A percentile compares a stretch with the other conserved stretches of the same genome.
Conservation (phyloP, 1,139 yeast species). For the Zygotorulaspora mrakii region DNA sequence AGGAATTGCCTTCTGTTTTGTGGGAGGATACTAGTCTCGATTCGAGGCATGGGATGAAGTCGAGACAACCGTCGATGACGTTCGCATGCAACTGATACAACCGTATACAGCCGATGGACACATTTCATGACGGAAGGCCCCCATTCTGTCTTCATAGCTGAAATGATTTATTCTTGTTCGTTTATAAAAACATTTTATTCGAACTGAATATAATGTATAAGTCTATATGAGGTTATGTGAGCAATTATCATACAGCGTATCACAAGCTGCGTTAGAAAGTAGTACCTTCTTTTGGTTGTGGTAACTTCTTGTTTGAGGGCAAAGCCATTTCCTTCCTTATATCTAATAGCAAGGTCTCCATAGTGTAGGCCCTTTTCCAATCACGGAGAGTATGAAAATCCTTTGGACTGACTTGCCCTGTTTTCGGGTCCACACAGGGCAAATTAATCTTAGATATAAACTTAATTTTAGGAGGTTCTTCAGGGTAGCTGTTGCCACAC, state of each 20-base stretch:
- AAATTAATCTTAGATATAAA: slow-evolving; percentile 82
- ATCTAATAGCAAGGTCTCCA: slow-evolving; percentile 88
- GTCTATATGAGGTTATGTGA: slow-evolving; percentile 1
- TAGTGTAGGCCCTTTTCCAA: slow-evolving; percentile 86
- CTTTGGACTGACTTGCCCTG: slow-evolving; percentile 61
- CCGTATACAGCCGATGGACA: too few relatives aligned
- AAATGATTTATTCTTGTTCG: too few relatives aligned
- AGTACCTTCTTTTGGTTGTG: slow-evolving; percentile 89
- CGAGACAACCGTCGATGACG: too few relatives aligned
- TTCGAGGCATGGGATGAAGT: too few relatives aligned
- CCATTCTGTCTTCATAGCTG: too few relatives aligned
- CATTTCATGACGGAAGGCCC: too few relatives aligned
- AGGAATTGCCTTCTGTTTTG: too few relatives aligned
- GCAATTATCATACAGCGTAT: neutral
- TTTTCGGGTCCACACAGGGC: slow-evolving; percentile 72
- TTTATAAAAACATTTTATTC: too few relatives aligned
- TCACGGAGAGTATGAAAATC: slow-evolving; percentile 67
- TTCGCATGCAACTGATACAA: too few relatives aligned
- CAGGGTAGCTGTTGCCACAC: slow-evolving; percentile 86
- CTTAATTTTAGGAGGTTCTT: slow-evolving; percentile 74
- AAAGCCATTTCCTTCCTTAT: slow-evolving; percentile 86
- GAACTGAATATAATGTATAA: neutral
- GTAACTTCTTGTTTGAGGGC: slow-evolving; percentile 73
- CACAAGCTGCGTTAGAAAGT: slow-evolving; percentile 43
- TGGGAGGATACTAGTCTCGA: too few relatives aligned